Evolutionary conservation across 371 early-diverging fungal genomes (phyloP).

Genomic region (Capillidium heterosporum): DNA sequence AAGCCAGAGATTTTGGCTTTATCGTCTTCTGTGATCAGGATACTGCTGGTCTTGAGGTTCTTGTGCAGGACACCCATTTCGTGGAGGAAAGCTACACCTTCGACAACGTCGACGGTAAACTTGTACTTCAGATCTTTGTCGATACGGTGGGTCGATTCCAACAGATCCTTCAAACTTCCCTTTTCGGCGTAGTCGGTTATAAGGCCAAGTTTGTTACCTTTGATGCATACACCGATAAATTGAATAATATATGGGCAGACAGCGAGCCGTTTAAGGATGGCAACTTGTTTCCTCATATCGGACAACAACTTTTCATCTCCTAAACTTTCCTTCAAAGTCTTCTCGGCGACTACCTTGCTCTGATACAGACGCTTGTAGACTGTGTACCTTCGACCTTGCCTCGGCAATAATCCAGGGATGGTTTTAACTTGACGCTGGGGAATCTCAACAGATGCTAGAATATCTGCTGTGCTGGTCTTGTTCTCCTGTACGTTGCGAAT

Average conservation of each 20-base stretch:
- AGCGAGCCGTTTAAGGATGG: not conserved
- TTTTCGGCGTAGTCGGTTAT: slow-evolving; percentile 4
- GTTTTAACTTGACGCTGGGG: not conserved
- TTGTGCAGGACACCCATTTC: slow-evolving; percentile 38
- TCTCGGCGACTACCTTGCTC: not conserved
- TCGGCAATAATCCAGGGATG: not conserved
- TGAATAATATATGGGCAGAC: slow-evolving; percentile 5
- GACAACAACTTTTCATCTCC: not conserved
- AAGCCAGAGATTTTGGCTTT: slow-evolving; percentile 3
- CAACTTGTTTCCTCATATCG: slow-evolving; percentile 1
- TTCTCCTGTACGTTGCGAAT: not conserved
- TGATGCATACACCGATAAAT: slow-evolving; percentile 1
- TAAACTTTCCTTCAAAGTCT: not conserved
- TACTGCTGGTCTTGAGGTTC: slow-evolving; percentile 24
- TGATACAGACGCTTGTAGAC: slow-evolving; percentile 1
- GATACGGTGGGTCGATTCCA: not conserved
- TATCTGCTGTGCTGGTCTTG: not conserved
- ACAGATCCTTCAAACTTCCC: slow-evolving; percentile 2
- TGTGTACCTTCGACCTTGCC: not conserved
- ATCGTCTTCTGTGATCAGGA: not conserved
- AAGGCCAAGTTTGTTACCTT: not conserved
- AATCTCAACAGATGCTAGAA: not conserved
- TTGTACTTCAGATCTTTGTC: not conserved
- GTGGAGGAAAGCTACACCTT: slow-evolving; percentile 33
- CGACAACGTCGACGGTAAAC: slow-evolving; percentile 16